Percentiles rank a stretch among this genome's conserved stretches.
phyloP scores from a whole-genome alignment of 2,329 filamentous ascomycete species.

The Hypocreales sp. region DNA sequence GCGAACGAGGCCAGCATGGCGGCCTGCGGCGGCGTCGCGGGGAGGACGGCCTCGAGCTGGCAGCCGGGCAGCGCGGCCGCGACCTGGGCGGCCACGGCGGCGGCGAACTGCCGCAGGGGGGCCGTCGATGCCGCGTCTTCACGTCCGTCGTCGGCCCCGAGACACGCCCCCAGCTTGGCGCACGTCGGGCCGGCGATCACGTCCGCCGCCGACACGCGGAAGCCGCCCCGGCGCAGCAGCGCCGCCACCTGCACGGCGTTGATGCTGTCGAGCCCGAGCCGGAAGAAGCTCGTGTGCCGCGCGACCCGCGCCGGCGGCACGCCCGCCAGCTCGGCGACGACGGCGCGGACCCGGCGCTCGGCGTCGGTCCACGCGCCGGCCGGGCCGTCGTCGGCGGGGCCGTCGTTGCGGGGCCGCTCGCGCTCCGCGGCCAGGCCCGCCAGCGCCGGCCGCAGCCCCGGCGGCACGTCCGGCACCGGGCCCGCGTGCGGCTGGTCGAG shows the following conservation, averaged over 20 bases:
- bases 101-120: constrained; percentile 24
- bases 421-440: constrained; percentile 7
- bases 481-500: constrained; percentile 13
- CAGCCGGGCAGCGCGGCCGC: constrained; percentile 5
- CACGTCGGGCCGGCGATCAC: constrained; percentile 50
- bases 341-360: constrained; percentile 36
- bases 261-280: constrained; percentile 84
- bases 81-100: constrained; percentile 14
- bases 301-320: constrained; percentile 33
- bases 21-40: constrained; percentile 66
- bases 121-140: constrained; percentile 8
- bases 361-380: constrained; percentile 28
- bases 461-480: constrained; percentile 9
- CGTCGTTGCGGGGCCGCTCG: constrained; percentile 6
- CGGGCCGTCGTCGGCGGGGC: constrained; percentile 5
- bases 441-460: constrained; percentile 6
- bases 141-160: neutral
- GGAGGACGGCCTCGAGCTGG: constrained; percentile 43
- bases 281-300: constrained; percentile 59
- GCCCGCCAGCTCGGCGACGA: constrained; percentile 43
- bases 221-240: constrained; percentile 42
- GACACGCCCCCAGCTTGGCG: constrained; percentile 18
- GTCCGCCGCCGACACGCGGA: constrained; percentile 50
- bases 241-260: constrained; percentile 67
- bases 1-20: constrained; percentile 67